Evolutionary conservation across 345 rosid species (phyloP), one percentile per base, ranked within the genome.

Genomic region (Hibiscus syriacus): DNA sequence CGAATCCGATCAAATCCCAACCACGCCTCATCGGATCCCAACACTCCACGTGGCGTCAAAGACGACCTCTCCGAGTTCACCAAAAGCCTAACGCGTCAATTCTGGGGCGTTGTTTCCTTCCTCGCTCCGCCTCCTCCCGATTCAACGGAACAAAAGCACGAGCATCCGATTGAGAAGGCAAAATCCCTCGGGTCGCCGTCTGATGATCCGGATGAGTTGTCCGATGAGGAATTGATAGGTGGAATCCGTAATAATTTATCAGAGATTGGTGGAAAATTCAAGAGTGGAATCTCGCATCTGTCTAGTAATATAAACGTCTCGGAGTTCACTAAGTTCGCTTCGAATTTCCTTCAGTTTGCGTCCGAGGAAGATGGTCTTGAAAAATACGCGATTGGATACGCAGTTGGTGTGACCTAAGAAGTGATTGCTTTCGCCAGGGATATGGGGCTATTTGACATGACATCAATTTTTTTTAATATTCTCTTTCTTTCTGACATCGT

Each of bases 21-120:
- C 2, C 70, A 74, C 6, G n/a, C n/a, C n/a, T n/a, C 71, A 54
- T 74, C 81, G 55, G 36, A 67, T 17, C 59, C 70, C 36, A 41
- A 71, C 57, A 36, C 83, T 5, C 86, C 85, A 0, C 87, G 97
- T 22, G 98, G 97, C 60, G 87, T 91, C 67, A 88, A 85, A 68
- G 96, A 87, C 60, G 99, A 95, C 77, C 83, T 95, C 53, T 80
- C 93, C 52, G 96, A 89, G 82, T 82, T 92, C 57, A 82, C 88
- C 26, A 81, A 86, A 78, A 83, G 92, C 80, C 87, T 95, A 39
- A 74, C 85, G 22, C 89, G 92, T 52, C 90, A 87, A 59, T 82
- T 92, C 78, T 91, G 99, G 70, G 98, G 98, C 27, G 98, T 95
- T 19, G 99, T 98, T 20, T 89, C 92, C 70, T 89, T 95, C 77